Base-by-base conservation (phyloP, 129 eudicot genomes). In the Flaveria robusta region DNA sequence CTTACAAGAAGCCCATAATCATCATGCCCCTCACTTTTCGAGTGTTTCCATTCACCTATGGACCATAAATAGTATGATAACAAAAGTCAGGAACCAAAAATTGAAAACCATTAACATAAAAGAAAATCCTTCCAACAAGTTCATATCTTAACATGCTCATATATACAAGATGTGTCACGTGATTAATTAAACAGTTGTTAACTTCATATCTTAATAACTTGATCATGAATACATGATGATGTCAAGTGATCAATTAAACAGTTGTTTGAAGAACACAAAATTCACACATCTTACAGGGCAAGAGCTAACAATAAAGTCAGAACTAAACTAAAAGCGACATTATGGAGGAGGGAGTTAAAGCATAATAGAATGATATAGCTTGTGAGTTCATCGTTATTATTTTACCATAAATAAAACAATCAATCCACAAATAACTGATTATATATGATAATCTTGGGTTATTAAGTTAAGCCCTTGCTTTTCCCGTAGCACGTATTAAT, bases 1-100 rank as follows among this genome's bases (percentile, higher is more conserved):
- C 96, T 88, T 72, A 91, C 98, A 42, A 94, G 96, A 77, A 94
- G 97, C 72, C 98, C 98, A 70, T 87, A 86, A 74, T 94, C 98
- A 27, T 94, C 98, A 79, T 94, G 97, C 26, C 98, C 97, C 68
- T 94, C 98, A 43, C 98, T 94, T 83, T 94, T 88, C 11, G 85
- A 70, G 84, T 91, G 96, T 62, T 91, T 94, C 98, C 98, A 94
- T 31, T 78, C 87, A 84, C 98, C 98, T 94, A 81, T 23, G 29
- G 79, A 15, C 29, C 16, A 55, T 2, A 54, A 42, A 24, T 3
- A 68, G 23, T 19, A 76, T 12, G 22, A 46, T 45, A 14, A 76
- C 23, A 47, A 50, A 8, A 1, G 9, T 43, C 14, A 26, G 60
- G 10, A 23, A 62, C 20, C 6, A 4, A n/a, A 27, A 22, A 4